Percentiles rank a stretch among this genome's conserved stretches.
Evolutionary conservation across 768 basidiomycete species (phyloP).

Genomic region (Pholiota molesta): DNA sequence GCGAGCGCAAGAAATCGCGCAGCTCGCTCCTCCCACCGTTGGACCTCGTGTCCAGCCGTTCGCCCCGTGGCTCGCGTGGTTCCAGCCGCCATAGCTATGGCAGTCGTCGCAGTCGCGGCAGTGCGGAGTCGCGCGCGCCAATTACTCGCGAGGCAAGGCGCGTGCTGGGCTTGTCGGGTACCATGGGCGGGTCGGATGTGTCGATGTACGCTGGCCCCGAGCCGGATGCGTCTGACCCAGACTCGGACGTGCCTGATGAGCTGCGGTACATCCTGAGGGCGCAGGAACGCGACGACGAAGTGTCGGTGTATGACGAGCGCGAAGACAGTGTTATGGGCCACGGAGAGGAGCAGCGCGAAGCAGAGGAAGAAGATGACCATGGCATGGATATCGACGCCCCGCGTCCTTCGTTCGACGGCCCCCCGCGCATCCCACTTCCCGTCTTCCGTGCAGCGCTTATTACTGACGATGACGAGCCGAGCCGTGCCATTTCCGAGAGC

Average conservation of each 20-base stretch:
- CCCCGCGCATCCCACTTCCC: background rate
- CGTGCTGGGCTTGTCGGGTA: constrained; percentile 65
- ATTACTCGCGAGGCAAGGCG: constrained; percentile 47
- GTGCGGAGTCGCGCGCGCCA: background rate
- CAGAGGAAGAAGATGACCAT: background rate
- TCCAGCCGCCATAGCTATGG: constrained; percentile 1
- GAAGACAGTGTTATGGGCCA: background rate
- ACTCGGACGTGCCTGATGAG: constrained; percentile 84
- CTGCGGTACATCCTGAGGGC: constrained; percentile 60
- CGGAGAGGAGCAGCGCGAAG: background rate
- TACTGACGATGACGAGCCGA: background rate
- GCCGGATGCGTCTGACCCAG: constrained; percentile 60
- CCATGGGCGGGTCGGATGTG: constrained; percentile 63
- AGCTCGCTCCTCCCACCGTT: background rate
- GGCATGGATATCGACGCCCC: background rate
- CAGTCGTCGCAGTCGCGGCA: background rate
- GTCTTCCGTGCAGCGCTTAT: background rate
- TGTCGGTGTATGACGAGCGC: background rate
- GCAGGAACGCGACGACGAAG: constrained; percentile 15
- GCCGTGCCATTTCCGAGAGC: constrained; percentile 1
- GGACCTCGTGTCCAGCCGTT: background rate
- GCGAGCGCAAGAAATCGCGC: background rate
- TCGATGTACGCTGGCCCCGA: constrained; percentile 46
- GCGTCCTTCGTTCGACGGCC: background rate
- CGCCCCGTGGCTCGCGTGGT: background rate